A percentile compares a stretch with the other conserved stretches of the same genome.
Conservation (phyloP, 306 rosid species). For the Acacia melanoxylon region DNA sequence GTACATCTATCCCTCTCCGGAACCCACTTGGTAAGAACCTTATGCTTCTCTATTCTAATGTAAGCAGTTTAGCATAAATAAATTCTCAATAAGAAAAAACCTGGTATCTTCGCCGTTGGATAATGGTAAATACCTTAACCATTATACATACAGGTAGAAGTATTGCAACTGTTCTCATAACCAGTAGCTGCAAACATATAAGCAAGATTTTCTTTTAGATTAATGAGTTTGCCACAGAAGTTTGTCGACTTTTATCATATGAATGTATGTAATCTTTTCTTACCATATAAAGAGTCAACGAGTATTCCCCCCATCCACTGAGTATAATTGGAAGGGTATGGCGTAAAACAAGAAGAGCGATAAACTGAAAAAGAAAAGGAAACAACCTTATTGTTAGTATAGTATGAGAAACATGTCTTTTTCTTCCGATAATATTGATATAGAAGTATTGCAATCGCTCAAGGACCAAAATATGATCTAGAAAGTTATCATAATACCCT, state of each 20-base stretch:
- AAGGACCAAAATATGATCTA: background rate
- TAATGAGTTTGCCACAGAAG: background rate
- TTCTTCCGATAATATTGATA: background rate
- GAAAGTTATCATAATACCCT: background rate
- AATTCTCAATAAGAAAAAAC: constrained; percentile 29
- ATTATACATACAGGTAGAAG: constrained; percentile 62
- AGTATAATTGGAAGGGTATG: constrained; percentile 68
- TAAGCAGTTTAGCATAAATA: background rate
- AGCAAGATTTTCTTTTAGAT: background rate
- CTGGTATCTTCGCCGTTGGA: constrained; percentile 60
- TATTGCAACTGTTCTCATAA: constrained; percentile 61
- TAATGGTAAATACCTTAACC: constrained; percentile 51
- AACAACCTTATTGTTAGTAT: constrained; percentile 15
- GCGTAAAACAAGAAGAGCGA: constrained; percentile 67
- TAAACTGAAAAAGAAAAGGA: constrained; percentile 54
- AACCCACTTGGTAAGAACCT: background rate
- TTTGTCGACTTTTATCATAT: background rate
- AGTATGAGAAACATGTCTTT: background rate
- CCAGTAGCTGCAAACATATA: constrained; percentile 50
- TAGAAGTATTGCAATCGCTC: too few species aligned
- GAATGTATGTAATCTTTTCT: constrained; percentile 6
- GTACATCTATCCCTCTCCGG: background rate
- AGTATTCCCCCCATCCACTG: constrained; percentile 51
- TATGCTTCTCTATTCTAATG: background rate
- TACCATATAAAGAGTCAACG: constrained; percentile 56